Evolutionary conservation across 805 yeast species (phyloP).

Genomic region (Lachancea lanzarotensis): DNA sequence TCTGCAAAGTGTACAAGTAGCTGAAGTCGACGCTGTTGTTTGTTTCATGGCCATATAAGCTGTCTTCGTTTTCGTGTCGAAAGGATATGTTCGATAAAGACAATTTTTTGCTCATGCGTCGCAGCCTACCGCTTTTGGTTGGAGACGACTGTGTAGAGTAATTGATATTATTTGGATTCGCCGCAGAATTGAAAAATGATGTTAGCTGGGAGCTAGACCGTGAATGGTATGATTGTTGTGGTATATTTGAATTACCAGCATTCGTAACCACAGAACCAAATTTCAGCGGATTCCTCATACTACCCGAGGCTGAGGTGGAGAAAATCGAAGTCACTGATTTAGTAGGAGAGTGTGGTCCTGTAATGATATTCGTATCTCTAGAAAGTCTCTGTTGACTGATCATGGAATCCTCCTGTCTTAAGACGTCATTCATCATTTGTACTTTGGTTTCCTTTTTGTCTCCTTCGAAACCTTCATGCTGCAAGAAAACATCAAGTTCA

Average conservation of each 20-base stretch:
- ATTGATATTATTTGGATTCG: constrained; percentile 2
- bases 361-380: constrained; percentile 14
- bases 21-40: constrained; percentile 29
- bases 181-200: constrained; percentile 3
- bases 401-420: constrained; percentile 20
- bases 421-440: constrained; percentile 19
- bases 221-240: constrained; percentile 9
- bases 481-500: constrained; percentile 24
- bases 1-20: constrained; percentile 28
- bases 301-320: constrained; percentile 8
- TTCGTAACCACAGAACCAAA: constrained; percentile 6
- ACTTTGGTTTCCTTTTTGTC: constrained; percentile 10
- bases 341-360: constrained; percentile 29
- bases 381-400: constrained; percentile 13
- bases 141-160: constrained; percentile 27
- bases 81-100: constrained; percentile 29
- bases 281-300: constrained; percentile 5
- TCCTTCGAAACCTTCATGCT: constrained; percentile 13
- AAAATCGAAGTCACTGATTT: constrained; percentile 29
- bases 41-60: constrained; percentile 13
- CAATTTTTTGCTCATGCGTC: constrained; percentile 26
- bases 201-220: constrained; percentile 22
- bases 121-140: constrained; percentile 20
- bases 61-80: constrained; percentile 11
- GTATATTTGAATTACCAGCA: constrained; percentile 1